phyloP scores from a whole-genome alignment of 257 asterid genomes.

The Plectranthus barbatus region DNA sequence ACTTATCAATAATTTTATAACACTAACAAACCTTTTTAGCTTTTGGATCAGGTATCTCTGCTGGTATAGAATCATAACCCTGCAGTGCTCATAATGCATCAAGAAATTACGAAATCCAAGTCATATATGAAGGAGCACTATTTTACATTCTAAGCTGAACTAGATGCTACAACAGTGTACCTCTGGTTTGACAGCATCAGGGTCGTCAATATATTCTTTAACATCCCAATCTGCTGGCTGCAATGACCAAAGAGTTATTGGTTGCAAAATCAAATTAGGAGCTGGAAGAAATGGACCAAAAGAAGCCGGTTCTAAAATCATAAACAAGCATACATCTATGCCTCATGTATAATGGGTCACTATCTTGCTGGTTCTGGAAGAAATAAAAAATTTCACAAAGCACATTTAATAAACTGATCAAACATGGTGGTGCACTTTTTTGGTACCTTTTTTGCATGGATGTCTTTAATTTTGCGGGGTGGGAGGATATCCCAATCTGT shows the following conservation, averaged over 20 bases:
- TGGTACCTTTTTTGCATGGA: constrained; percentile 65
- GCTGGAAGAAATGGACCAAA: neutral
- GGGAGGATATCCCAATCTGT: constrained; percentile 92
- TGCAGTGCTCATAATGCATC: neutral
- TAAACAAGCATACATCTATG: neutral
- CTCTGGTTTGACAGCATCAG: constrained; percentile 9
- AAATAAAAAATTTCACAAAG: neutral
- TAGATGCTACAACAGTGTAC: neutral
- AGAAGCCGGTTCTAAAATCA: neutral
- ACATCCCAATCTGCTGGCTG: constrained; percentile 9
- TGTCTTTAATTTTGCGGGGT: constrained; percentile 70
- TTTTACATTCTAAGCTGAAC: neutral
- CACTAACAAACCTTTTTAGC: constrained; percentile 5
- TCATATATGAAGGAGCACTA: neutral
- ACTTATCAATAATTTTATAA: neutral
- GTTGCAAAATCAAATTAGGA: neutral
- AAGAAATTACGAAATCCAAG: neutral
- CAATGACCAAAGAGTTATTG: neutral
- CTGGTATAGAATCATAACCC: constrained; percentile 12
- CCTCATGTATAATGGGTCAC: neutral
- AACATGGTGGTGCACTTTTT: neutral
- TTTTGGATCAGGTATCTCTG: constrained; percentile 13
- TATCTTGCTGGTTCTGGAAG: neutral
- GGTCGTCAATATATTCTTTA: constrained; percentile 1
- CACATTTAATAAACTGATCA: neutral